A percentile compares a stretch with the other conserved stretches of the same genome.
These are phyloP conservation scores for Zygoascus tannicola DNA, from an alignment of 805 yeast species.

Conservation along the genomic window DNA sequence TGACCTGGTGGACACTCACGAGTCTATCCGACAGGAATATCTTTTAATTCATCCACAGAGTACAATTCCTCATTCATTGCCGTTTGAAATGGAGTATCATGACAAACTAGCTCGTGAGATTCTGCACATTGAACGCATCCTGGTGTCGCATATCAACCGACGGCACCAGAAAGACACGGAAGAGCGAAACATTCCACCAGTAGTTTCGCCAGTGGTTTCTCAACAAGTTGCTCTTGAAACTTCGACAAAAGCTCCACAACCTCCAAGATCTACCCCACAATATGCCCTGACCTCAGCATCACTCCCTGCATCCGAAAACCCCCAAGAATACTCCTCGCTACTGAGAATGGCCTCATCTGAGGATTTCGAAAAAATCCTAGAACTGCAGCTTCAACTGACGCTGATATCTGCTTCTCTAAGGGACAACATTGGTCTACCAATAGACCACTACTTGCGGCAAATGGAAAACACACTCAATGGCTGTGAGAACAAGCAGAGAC, in stretches of 20 bases:
- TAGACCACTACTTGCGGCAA: constrained; percentile 20
- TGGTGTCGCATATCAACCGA: constrained; percentile 17
- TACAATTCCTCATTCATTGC: not conserved
- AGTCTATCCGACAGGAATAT: constrained; percentile 6
- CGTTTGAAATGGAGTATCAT: constrained; percentile 10
- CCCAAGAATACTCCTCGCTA: constrained; percentile 3
- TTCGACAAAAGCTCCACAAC: not conserved
- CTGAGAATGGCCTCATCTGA: constrained; percentile 6
- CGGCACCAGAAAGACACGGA: not conserved
- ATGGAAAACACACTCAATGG: constrained; percentile 12
- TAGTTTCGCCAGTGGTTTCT: not conserved
- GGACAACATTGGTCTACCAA: constrained; percentile 14
- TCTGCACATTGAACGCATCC: constrained; percentile 16
- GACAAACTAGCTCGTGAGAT: constrained; percentile 15
- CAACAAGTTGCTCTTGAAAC: not conserved
- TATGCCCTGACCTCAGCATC: constrained; percentile 3
- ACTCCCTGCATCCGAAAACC: not conserved
- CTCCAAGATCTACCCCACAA: not conserved
- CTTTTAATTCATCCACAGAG: constrained; percentile 1
- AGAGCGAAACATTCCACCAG: not conserved
- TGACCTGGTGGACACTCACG: constrained; percentile 8
- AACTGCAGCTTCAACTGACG: constrained; percentile 17
- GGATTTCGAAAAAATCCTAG: constrained; percentile 11
- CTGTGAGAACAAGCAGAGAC: constrained; percentile 9
- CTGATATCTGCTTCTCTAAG: constrained; percentile 17